Conservation (phyloP, 805 yeast genomes). For the Pichia heedii region DNA sequence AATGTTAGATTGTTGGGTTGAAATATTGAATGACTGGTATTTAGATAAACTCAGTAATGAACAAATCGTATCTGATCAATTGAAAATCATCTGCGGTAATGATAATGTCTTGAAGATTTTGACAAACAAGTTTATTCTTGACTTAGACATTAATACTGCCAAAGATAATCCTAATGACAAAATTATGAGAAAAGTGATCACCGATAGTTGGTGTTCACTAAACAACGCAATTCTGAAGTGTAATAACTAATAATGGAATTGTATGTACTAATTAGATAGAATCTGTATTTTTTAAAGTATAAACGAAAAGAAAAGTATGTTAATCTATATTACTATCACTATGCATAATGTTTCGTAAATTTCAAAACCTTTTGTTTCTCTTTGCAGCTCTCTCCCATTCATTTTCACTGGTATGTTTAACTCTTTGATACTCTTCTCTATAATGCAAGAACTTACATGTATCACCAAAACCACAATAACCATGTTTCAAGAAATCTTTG, state of each 20-base stretch:
- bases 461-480: constrained; percentile 96
- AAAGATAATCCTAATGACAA: not conserved
- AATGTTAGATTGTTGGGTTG: constrained; percentile 39
- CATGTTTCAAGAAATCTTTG: constrained; percentile 83
- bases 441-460: constrained; percentile 91
- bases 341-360: too few species aligned
- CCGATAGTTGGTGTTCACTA: not conserved
- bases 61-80: not conserved
- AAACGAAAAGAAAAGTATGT: too few species aligned
- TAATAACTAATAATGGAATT: too few species aligned
- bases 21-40: constrained; percentile 33
- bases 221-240: not conserved
- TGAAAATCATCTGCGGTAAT: not conserved
- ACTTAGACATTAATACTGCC: not conserved
- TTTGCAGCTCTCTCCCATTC: constrained; percentile 11
- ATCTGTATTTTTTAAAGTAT: too few species aligned
- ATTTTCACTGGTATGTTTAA: constrained; percentile 17
- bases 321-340: too few species aligned
- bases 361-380: constrained; percentile 19
- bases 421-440: constrained; percentile 65
- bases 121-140: not conserved
- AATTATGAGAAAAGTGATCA: not conserved
- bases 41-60: constrained; percentile 2
- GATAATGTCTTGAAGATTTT: constrained; percentile 3
- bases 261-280: too few species aligned